Evolutionary conservation across 176 grass and related monocot species (phyloP).

Genomic region (Phragmites australis): DNA sequence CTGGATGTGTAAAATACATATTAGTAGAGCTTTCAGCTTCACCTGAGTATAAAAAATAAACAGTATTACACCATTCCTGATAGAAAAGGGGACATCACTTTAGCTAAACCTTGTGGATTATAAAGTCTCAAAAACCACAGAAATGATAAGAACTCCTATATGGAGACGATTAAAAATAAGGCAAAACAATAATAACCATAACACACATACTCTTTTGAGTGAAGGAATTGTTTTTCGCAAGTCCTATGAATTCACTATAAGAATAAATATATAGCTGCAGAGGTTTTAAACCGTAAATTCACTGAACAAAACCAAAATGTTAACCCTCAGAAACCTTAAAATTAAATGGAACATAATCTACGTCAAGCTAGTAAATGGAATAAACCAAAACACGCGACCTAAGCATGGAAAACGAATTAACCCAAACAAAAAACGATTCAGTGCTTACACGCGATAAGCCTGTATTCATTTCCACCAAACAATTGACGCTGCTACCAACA

Average conservation of each 20-base stretch:
- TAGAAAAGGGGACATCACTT: background rate
- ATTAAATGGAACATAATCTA: background rate
- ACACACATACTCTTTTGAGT: background rate
- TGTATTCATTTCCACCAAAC: background rate
- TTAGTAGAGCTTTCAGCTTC: background rate
- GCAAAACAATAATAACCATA: no score
- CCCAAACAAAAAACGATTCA: background rate
- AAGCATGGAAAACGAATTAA: background rate
- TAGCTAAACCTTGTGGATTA: background rate
- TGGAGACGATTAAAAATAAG: background rate
- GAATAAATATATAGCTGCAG: background rate
- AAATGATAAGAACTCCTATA: background rate
- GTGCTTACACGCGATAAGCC: background rate
- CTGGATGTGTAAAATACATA: conserved; percentile 59
- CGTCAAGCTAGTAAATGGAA: background rate
- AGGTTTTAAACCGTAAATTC: background rate
- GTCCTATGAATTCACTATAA: background rate
- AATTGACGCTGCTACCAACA: no score
- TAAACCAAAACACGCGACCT: background rate
- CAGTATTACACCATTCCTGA: background rate
- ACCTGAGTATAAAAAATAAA: background rate
- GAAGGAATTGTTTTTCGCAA: background rate
- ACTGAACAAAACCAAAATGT: background rate
- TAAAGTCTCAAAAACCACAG: background rate
- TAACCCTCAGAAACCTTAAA: background rate